Conservation (phyloP, 139 green algal genomes). For the Microglena sp. region DNA sequence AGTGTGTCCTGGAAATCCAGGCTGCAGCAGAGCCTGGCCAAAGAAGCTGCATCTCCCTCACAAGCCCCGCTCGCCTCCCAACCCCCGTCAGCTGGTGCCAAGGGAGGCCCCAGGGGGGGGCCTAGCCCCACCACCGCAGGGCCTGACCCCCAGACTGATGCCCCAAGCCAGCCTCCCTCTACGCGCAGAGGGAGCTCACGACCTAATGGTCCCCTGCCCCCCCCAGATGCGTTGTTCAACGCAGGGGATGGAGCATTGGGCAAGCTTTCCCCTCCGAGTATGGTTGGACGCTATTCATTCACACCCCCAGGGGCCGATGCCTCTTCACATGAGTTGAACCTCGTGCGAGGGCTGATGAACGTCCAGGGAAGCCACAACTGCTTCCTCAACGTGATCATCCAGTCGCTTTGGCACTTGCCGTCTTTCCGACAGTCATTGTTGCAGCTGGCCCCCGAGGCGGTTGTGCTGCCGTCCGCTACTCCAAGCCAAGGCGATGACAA, state of each 20-base stretch:
- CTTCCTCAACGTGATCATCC: conserved; percentile 73
- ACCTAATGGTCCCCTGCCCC: too few relatives aligned
- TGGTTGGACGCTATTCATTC: not conserved
- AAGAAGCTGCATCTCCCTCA: not conserved
- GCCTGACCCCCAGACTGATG: too few relatives aligned
- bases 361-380: conserved; percentile 53
- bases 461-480: not conserved
- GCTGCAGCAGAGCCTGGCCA: not conserved
- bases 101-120: too few relatives aligned
- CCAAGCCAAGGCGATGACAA: too few relatives aligned
- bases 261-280: not conserved
- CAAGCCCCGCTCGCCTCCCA: too few relatives aligned
- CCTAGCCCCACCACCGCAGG: too few relatives aligned
- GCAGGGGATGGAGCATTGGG: not conserved
- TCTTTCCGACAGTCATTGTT: conserved; percentile 31
- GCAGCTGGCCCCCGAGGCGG: not conserved
- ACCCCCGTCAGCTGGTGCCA: too few relatives aligned
- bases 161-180: too few relatives aligned
- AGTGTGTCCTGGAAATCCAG: not conserved
- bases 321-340: conserved; percentile 15
- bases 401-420: conserved; percentile 55
- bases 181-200: too few relatives aligned
- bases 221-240: too few relatives aligned
- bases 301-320: not conserved
- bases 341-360: conserved; percentile 56